These are phyloP conservation scores for Verticillium albo-atrum DNA, from an alignment of 2,329 filamentous ascomycete genomes.

Conservation along the genomic window DNA sequence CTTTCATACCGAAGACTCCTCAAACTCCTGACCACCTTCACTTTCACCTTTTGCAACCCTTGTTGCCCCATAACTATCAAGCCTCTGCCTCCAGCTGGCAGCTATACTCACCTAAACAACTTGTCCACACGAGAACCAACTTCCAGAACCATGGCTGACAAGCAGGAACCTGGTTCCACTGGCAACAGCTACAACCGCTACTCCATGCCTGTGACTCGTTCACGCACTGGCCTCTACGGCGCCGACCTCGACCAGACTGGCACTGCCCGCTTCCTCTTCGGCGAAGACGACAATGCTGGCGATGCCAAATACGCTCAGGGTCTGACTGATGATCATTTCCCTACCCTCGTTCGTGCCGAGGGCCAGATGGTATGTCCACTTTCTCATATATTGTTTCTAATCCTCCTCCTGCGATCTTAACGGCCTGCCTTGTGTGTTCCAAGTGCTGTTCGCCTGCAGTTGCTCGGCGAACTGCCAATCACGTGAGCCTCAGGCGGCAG, in stretches of 20 bases:
- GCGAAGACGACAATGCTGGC: slow-evolving; percentile 67
- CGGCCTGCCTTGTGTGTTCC: neutral
- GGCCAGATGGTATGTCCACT: slow-evolving; percentile 46
- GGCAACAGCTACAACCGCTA: slow-evolving; percentile 73
- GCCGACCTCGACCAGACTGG: slow-evolving; percentile 76
- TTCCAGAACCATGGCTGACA: slow-evolving; percentile 7
- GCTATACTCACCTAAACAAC: neutral
- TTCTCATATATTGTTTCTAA: neutral
- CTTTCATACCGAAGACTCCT: too few species aligned
- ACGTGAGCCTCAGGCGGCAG: neutral
- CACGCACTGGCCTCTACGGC: slow-evolving; percentile 63
- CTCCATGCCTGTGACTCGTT: slow-evolving; percentile 82
- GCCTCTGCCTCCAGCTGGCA: neutral
- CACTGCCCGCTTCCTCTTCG: slow-evolving; percentile 80
- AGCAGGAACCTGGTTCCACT: slow-evolving; percentile 4
- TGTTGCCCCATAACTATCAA: too few species aligned
- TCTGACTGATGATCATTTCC: slow-evolving; percentile 78
- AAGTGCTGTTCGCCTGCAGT: neutral
- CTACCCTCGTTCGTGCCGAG: slow-evolving; percentile 69
- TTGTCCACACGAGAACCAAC: neutral
- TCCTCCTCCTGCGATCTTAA: neutral
- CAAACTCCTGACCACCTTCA: too few species aligned
- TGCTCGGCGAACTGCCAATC: neutral
- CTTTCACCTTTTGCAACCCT: too few species aligned
- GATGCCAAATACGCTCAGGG: slow-evolving; percentile 67